These are phyloP conservation scores for Tieghemiomyces parasiticus DNA, from an alignment of 192 early-diverging fungal species.

Conservation along the genomic window DNA sequence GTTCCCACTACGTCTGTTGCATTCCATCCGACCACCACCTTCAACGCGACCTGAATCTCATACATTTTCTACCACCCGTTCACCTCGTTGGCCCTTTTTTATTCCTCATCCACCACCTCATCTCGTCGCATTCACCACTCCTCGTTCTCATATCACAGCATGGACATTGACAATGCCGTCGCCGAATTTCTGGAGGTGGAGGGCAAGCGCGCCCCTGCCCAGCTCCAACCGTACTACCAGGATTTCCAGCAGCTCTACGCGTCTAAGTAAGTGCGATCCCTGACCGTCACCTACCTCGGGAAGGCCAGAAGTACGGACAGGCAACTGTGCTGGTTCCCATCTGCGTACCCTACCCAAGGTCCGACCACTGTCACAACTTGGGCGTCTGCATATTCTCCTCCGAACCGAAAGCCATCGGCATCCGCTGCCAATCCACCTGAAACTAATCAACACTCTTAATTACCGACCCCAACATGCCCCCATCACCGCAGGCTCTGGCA, in stretches of 20 bases:
- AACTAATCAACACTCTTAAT: too few species aligned
- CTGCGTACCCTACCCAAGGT: too few species aligned
- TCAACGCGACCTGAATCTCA: background rate
- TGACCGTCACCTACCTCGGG: too few species aligned
- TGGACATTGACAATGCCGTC: conserved; percentile 70
- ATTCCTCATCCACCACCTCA: background rate
- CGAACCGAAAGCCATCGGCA: too few species aligned
- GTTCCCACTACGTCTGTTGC: too few species aligned
- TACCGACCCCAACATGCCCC: too few species aligned
- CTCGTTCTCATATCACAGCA: conserved; percentile 6
- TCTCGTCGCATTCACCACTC: background rate
- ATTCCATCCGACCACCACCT: background rate
- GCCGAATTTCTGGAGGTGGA: conserved; percentile 52
- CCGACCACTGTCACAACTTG: too few species aligned
- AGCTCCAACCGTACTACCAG: conserved; percentile 60
- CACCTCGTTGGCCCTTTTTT: background rate
- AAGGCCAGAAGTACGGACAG: too few species aligned
- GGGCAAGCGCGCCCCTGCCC: conserved; percentile 43
- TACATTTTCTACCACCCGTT: background rate
- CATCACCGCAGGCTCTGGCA: conserved; percentile 92
- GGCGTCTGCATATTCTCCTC: too few species aligned
- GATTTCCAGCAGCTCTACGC: conserved; percentile 91
- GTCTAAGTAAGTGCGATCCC: conserved; percentile 78
- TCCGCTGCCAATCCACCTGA: too few species aligned
- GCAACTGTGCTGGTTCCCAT: too few species aligned